Evolutionary conservation across 495 filamentous ascomycete genomes (phyloP), one percentile per base, ranked within the genome.

Genomic region (Penicillium parvum): DNA sequence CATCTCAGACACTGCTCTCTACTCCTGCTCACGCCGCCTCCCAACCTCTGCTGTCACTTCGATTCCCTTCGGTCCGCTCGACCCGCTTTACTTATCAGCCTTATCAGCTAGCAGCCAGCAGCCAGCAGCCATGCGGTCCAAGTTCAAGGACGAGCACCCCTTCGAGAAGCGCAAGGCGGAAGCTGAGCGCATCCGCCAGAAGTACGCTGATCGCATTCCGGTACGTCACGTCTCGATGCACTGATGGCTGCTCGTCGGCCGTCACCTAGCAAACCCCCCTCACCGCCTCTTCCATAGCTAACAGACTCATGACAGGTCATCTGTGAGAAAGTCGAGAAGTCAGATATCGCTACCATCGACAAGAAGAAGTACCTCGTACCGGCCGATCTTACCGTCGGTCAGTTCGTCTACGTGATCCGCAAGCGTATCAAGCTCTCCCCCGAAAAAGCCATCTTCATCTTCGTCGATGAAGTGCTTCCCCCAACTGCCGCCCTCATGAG

Each of bases 351-450:
- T 28, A 99, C 94, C 45, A 99, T 99, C 78, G 92, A 99, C 76
- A 99, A 99, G 83, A 99, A 99, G 83, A 99, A 99, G 75, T 99
- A 99, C 61, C 81, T 99, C 6, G 92, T 99, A 12, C 92, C 92
- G 1, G 88, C 92, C 45, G 92, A 99, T 63, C 82, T 99, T 53
- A 99, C 94, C 41, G 92, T 99, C 28, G 92, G 92, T 55, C 92
- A 99, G 83, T 99, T 99, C 66, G 92, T 99, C 73, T 99, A 99
- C 66, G 92, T 99, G 35, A 99, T 99, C 71, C 89, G 92, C 65
- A 99, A 99, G 78, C 85, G 92, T 54, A 99, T 99, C 76, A 99
- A 99, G 87, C 78, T 99, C 39, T 96, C 90, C 8, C 92, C 92
- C 6, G 92, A 99, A 76, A 99, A 99, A 78, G 92, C 92, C 53